Evolutionary conservation across 2,329 filamentous ascomycete species (phyloP).

Genomic region (Hysterium pulicare): DNA sequence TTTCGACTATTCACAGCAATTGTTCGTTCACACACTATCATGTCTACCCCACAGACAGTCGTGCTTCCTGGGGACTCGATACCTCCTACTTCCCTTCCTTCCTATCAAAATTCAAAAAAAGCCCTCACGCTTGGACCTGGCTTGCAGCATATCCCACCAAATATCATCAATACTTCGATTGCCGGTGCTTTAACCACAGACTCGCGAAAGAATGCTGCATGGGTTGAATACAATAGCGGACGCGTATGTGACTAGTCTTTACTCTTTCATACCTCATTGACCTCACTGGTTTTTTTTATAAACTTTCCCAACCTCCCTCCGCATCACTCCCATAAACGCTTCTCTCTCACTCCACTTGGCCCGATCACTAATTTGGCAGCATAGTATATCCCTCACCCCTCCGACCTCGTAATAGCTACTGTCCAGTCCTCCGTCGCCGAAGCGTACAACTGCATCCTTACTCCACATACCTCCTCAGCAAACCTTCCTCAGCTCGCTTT

Average conservation of each 20-base stretch:
- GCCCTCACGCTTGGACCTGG: constrained; percentile 81
- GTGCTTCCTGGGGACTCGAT: constrained; percentile 81
- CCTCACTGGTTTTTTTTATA: constrained; percentile 28
- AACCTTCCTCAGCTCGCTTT: constrained; percentile 86
- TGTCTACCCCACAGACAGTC: constrained; percentile 57
- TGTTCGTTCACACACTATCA: constrained; percentile 37
- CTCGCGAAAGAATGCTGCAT: constrained; percentile 70
- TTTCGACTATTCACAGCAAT: no score
- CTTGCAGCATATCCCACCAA: constrained; percentile 76
- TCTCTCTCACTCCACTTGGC: constrained; percentile 28
- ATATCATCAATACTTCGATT: constrained; percentile 65
- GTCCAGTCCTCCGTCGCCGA: constrained; percentile 73
- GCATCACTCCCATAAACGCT: background rate
- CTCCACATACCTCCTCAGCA: constrained; percentile 60
- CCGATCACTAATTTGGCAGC: constrained; percentile 37
- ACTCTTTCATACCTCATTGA: constrained; percentile 11
- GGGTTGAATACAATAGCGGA: constrained; percentile 69
- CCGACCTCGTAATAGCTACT: constrained; percentile 86
- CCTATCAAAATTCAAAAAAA: constrained; percentile 57
- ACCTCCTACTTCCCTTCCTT: constrained; percentile 63
- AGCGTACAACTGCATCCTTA: constrained; percentile 74
- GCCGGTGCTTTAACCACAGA: constrained; percentile 66
- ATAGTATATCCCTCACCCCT: constrained; percentile 74
- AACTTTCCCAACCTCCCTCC: background rate
- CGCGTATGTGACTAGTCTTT: constrained; percentile 52